A percentile compares a stretch with the other conserved stretches of the same genome.
phyloP scores from a whole-genome alignment of 345 rosid genomes.

The Acer yangbiense region DNA sequence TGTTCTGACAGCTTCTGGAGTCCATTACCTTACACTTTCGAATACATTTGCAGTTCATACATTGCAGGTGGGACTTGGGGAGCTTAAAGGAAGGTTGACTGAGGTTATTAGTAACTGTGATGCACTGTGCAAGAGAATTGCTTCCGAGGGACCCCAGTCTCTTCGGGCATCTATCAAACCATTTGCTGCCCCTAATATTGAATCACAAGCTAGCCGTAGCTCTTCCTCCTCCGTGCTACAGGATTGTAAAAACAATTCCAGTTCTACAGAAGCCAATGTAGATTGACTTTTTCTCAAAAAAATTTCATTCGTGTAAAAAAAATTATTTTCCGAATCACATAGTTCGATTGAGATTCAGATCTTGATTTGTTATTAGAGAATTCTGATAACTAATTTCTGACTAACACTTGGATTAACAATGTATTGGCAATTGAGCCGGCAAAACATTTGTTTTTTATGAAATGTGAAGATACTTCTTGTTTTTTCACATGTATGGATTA shows the following conservation, averaged over 20 bases:
- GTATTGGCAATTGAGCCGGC: slow-evolving; percentile 2
- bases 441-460: not conserved
- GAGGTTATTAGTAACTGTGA: slow-evolving; percentile 86
- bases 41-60: slow-evolving; percentile 59
- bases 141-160: slow-evolving; percentile 76
- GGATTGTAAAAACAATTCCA: slow-evolving; percentile 5
- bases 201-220: slow-evolving; percentile 26
- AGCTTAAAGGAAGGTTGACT: slow-evolving; percentile 83
- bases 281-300: not conserved
- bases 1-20: not conserved
- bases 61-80: slow-evolving; percentile 90
- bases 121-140: slow-evolving; percentile 76
- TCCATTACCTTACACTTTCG: slow-evolving; percentile 10
- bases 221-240: slow-evolving; percentile 19
- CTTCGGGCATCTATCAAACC: slow-evolving; percentile 56
- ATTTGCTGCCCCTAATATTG: slow-evolving; percentile 35
- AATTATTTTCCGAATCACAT: no score
- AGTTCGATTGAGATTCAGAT: not conserved
- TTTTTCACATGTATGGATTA: not conserved
- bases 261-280: slow-evolving; percentile 17
- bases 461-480: not conserved
- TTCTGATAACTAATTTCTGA: not conserved
- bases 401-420: not conserved
- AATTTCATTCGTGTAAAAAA: no score
- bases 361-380: not conserved